Base-by-base conservation (phyloP, 2,329 filamentous ascomycete genomes). In the Fusarium sp. region DNA sequence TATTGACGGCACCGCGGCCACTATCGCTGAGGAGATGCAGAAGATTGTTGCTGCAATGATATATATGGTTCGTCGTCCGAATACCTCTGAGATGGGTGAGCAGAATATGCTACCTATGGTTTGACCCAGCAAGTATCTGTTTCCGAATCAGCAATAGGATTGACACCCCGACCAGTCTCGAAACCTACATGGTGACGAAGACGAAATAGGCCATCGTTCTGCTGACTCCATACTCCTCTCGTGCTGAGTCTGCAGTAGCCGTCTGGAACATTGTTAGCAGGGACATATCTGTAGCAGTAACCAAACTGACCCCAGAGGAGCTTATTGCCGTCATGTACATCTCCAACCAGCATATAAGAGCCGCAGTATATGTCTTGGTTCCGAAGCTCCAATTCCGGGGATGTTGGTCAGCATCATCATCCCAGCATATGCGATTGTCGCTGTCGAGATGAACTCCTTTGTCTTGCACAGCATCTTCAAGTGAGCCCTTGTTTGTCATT, bases 141-240 rank as follows among this genome's bases (percentile, higher is more conserved):
- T 14, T 8, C 5, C 0, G 1, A 11, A 8, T 51, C 6, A 51
- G 30, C 17, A 50, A 24, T 2, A 8, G 0, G 0, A 20, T 24
- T 14, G 4, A 8, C 1, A 4, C 3, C 0, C 4, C 3, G 1
- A 7, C 6, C 0, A 24, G 22, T 2, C 3, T 14, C 17, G 3
- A 51, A 2, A 12, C 22, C 34, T 14, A 51, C 48, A 34, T 34
- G 8, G 30, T 51, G 8, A 51, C 48, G 2, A 51, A 51, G 8
- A 14, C 48, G 17, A 51, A 51, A 51, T 51, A 51, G 8, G 30
- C 48, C 30, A 51, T 51, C 12, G 48, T 51, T 24, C 48, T 51
- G 12, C 48, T 34, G 6, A 24, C 17, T 6, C 48, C 30, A 20
- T 51, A 51, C 17, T 51, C 30, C 12, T 51, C 30, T 11, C 48